Evolutionary conservation across 441 rosid species (phyloP), one percentile per base, ranked within the genome.

Genomic region (Croton laevigatus): DNA sequence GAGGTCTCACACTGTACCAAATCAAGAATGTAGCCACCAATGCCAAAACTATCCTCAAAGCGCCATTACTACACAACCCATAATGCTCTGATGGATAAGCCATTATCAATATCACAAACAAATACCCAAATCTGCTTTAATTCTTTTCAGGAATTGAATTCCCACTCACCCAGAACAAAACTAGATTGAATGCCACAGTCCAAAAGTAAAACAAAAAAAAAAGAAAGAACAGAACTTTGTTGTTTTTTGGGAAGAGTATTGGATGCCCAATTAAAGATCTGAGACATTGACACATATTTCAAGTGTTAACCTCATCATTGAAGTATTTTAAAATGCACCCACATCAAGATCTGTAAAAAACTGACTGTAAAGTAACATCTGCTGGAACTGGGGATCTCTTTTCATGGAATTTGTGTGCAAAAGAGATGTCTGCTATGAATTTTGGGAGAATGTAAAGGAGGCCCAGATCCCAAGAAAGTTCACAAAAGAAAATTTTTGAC

Each of bases 381-480:
- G 54, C 14, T 27, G 46, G 27, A 59, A 8, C 10, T 17, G 53
- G 17, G 59, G 32, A 32, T 20, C 45, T 40, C 32, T 19, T 23
- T 11, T 3, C 8, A 12, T 4, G 38, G 20, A 66, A 40, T 13
- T 46, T 42, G 64, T n/a, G 34, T 32, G 60, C 34, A 48, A 46
- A 63, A 59, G 53, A n/a, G 64, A 54, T 16, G n/a, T 4, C 54
- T 42, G 36, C 12, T 54, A 38, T 66, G 70, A 54, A 74, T 48
- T 55, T 66, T 73, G 74, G n/a, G 70, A 59, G 72, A 70, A 59
- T 66, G 59, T 40, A 59, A 61, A 73, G 62, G 12, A 62, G 42
- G 73, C 66, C 60, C 87, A 66, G 75, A 83, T 81, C 83, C 83
- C 79, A 14, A 73, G n/a, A 77, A 78, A 72, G 68, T 38, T 68